Evolutionary conservation across 768 basidiomycete genomes (phyloP).

Genomic region (Kwoniella mangroviensis): DNA sequence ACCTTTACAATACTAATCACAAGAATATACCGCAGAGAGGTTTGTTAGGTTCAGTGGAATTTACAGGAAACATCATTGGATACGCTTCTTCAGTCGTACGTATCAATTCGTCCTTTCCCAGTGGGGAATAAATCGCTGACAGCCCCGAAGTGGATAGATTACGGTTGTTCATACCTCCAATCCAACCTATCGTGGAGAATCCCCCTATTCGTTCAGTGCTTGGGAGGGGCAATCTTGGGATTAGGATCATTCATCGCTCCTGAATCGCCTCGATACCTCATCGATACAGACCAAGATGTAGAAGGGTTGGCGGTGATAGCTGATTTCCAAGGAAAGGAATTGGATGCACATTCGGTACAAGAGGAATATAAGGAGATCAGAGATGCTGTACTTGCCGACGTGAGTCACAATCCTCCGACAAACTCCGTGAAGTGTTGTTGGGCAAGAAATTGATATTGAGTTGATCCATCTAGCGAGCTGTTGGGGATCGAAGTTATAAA

Average conservation of each 20-base stretch:
- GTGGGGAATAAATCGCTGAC: neutral
- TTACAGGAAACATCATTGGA: slow-evolving; percentile 88
- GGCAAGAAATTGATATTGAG: neutral
- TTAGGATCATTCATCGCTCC: slow-evolving; percentile 81
- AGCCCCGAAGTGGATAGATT: slow-evolving; percentile 73
- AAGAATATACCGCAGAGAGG: slow-evolving; percentile 66
- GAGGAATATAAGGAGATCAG: slow-evolving; percentile 92
- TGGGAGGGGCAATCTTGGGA: slow-evolving; percentile 81
- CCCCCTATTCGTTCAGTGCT: slow-evolving; percentile 83
- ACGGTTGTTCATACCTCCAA: slow-evolving; percentile 86
- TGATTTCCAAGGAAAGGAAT: slow-evolving; percentile 83
- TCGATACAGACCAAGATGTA: slow-evolving; percentile 80
- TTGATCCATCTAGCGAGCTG: slow-evolving; percentile 65
- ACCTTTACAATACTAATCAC: slow-evolving; percentile 7
- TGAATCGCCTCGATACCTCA: slow-evolving; percentile 92
- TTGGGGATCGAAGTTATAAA: slow-evolving; percentile 74
- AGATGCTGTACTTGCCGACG: slow-evolving; percentile 62
- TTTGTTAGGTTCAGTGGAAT: slow-evolving; percentile 91
- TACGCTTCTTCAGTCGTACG: slow-evolving; percentile 87
- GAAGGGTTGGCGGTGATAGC: slow-evolving; percentile 85
- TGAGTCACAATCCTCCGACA: slow-evolving; percentile 31
- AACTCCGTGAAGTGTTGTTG: neutral
- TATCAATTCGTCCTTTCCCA: slow-evolving; percentile 19
- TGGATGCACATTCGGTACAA: slow-evolving; percentile 68
- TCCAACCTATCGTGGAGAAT: slow-evolving; percentile 89